Evolutionary conservation across 768 basidiomycete species (phyloP), one percentile per base, ranked within the genome.

Genomic region (Lentinula boryana): DNA sequence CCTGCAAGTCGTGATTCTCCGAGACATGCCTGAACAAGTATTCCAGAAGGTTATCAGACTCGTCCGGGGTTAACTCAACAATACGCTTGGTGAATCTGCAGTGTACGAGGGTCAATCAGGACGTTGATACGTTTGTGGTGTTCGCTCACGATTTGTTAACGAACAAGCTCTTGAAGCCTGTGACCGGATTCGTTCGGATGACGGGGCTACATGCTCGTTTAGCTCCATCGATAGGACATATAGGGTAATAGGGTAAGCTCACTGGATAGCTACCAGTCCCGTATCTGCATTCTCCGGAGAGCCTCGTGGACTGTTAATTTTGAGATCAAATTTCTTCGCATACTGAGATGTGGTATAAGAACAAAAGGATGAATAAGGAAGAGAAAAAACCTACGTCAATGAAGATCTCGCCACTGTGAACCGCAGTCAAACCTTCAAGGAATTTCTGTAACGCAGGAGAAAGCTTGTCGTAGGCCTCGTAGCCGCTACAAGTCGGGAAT

Each of bases 401-500:
- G 69, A 81, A 82, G 57, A 73, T 69, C 53, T 74, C 69, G 18
- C 76, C 84, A 46, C 74, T 70, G 64, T 87, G 85, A 1, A 79
- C 68, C 0, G 86, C 86, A 1, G 80, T 83, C 13, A 87, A 70
- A 7, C 82, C 81, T 66, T 86, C 84, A 46, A 87, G 72, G 69
- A 85, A 85, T 38, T 72, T 75, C 53, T 77, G 72, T 62, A 77
- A 78, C 4, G 79, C 74, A 8, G 83, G 83, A 1, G 84, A 85
- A 23, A 88, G 78, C 15, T 81, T 74, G 68, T 85, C 84, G 70
- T 87, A 88, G 8, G 83, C 85, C 66, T 85, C 84, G 64, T 86
- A 87, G 3, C 76, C 82, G 60, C 79, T 78, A 23, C 0, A 43
- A 23, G 31, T 33, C 16, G n/a, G 10, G 52, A 43, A 31, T 36